Evolutionary conservation across 2,329 filamentous ascomycete species (phyloP).

Genomic region (Pseudogymnoascus sp.): DNA sequence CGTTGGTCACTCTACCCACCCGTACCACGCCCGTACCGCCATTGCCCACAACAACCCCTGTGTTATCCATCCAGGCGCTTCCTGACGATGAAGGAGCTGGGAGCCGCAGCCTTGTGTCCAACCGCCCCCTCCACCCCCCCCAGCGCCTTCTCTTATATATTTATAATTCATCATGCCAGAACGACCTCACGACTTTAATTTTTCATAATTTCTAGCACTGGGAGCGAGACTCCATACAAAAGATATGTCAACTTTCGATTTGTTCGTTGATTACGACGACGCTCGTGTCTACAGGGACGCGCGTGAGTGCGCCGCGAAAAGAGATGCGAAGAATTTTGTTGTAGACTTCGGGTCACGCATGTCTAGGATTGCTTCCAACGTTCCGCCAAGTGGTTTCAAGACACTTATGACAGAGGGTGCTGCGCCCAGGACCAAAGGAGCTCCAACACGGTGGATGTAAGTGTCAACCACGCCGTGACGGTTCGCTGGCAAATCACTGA

Average conservation of each 20-base stretch:
- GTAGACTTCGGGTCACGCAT: constrained; percentile 54
- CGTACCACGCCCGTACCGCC: background rate
- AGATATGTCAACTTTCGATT: background rate
- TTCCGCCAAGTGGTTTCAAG: constrained; percentile 37
- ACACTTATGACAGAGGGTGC: constrained; percentile 29
- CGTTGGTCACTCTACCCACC: background rate
- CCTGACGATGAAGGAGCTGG: background rate
- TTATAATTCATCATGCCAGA: background rate
- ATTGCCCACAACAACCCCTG: background rate
- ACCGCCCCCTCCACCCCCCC: background rate
- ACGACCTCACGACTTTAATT: background rate
- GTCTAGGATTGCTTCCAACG: constrained; percentile 50
- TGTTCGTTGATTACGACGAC: background rate
- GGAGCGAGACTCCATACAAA: background rate
- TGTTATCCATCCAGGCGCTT: background rate
- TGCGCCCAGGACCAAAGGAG: constrained; percentile 26
- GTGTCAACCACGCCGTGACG: constrained; percentile 20
- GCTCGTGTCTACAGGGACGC: background rate
- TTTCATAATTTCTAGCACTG: background rate
- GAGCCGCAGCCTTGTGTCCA: background rate
- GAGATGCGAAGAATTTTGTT: constrained; percentile 49
- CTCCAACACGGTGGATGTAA: constrained; percentile 64
- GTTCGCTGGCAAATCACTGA: constrained; percentile 10
- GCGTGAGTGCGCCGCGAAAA: background rate
- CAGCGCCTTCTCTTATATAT: background rate